Conservation (phyloP, 1,139 yeast genomes). For the Saccharomycopsis hybrid region DNA sequence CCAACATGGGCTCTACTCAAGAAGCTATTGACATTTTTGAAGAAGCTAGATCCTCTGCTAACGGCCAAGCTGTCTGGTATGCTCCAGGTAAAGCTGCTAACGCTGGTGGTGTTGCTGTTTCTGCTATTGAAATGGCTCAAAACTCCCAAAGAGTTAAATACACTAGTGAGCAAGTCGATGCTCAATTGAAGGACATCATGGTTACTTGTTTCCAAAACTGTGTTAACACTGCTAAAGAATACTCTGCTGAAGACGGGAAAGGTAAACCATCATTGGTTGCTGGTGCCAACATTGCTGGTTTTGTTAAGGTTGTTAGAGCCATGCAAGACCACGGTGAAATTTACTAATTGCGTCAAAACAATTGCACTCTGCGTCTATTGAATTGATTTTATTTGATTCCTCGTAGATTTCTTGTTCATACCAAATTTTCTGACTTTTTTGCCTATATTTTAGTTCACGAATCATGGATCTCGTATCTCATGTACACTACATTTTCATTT, state of each 20-base stretch:
- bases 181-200: slow-evolving; percentile 85
- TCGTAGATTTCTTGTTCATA: too few species aligned
- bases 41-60: slow-evolving; percentile 57
- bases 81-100: slow-evolving; percentile 99
- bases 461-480: too few species aligned
- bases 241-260: slow-evolving; percentile 57
- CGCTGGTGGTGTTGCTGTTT: slow-evolving; percentile 99
- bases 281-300: slow-evolving; percentile 99
- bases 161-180: slow-evolving; percentile 86
- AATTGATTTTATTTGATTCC: too few species aligned
- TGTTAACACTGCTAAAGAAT: slow-evolving; percentile 77
- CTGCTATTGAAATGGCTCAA: slow-evolving; percentile 99
- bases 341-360: slow-evolving; percentile 46
- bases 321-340: slow-evolving; percentile 98
- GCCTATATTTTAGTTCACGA: too few species aligned
- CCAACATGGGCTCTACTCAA: slow-evolving; percentile 98
- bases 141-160: slow-evolving; percentile 90
- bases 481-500: too few species aligned
- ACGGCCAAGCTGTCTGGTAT: slow-evolving; percentile 67
- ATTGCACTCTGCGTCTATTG: too few species aligned
- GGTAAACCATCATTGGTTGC: slow-evolving; percentile 79
- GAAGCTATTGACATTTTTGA: slow-evolving; percentile 95
- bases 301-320: slow-evolving; percentile 96
- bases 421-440: too few species aligned
- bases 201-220: slow-evolving; percentile 89